Conservation (phyloP, 352 stramenopile species). For the Phytophthora nicotianae region DNA sequence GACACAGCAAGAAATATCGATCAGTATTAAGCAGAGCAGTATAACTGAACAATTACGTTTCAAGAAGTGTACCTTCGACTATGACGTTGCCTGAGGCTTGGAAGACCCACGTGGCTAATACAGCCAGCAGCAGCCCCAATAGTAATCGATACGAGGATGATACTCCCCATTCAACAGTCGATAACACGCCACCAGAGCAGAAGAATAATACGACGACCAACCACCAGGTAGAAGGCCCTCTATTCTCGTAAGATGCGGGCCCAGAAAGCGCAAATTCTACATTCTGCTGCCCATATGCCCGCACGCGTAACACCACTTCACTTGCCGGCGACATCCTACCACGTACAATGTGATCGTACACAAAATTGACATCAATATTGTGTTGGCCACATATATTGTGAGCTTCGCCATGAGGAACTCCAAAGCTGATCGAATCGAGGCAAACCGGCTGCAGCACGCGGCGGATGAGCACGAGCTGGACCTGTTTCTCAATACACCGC, state of each 20-base stretch:
- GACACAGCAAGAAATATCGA: not conserved
- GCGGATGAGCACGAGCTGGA: constrained; percentile 68
- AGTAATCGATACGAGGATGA: constrained; percentile 21
- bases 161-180: constrained; percentile 24
- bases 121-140: constrained; percentile 19
- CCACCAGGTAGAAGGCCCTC: constrained; percentile 17
- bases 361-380: constrained; percentile 7
- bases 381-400: constrained; percentile 6
- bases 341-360: constrained; percentile 2
- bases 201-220: constrained; percentile 20
- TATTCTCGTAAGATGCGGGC: constrained; percentile 13
- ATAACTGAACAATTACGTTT: not conserved
- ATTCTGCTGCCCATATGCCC: constrained; percentile 49
- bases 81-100: constrained; percentile 25
- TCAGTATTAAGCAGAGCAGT: constrained; percentile 5
- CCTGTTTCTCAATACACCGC: constrained; percentile 50
- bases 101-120: constrained; percentile 25
- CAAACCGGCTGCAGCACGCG: constrained; percentile 49
- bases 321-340: constrained; percentile 22
- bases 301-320: constrained; percentile 58
- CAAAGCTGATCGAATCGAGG: constrained; percentile 59
- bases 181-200: constrained; percentile 24
- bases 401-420: constrained; percentile 23
- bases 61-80: constrained; percentile 29
- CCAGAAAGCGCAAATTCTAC: constrained; percentile 61